Percentiles rank a stretch among this genome's conserved stretches.
Conservation (phyloP, 1,284 basidiomycete genomes). For the Ustilago esculenta region DNA sequence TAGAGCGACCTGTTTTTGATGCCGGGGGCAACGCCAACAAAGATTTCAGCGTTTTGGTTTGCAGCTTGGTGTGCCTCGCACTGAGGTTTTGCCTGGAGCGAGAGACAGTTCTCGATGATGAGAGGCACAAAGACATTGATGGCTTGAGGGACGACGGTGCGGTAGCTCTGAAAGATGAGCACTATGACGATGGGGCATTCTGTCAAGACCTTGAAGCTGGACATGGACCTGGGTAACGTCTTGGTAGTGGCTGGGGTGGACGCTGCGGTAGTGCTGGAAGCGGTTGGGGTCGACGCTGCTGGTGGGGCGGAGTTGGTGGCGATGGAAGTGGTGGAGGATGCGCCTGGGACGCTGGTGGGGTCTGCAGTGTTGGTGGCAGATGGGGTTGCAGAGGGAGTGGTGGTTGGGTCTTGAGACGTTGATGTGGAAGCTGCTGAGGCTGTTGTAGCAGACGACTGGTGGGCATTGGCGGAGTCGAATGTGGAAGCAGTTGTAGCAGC, state of each 20-base stretch:
- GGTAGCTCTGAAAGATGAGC: constrained; percentile 85
- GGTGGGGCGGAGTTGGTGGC: constrained; percentile 1
- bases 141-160: constrained; percentile 74
- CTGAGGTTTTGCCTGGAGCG: constrained; percentile 80
- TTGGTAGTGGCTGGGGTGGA: constrained; percentile 30
- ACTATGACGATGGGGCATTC: constrained; percentile 95
- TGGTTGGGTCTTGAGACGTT: not conserved
- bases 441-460: not conserved
- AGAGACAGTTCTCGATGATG: constrained; percentile 65
- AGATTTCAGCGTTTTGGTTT: constrained; percentile 80
- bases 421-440: constrained; percentile 1
- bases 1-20: constrained; percentile 80
- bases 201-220: constrained; percentile 90
- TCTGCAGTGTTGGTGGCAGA: not conserved
- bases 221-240: constrained; percentile 56
- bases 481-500: constrained; percentile 4
- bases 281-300: constrained; percentile 9
- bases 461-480: constrained; percentile 1
- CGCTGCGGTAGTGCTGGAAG: constrained; percentile 14
- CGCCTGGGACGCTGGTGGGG: no score
- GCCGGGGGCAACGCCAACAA: constrained; percentile 81
- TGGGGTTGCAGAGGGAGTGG: constrained; percentile 8
- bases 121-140: constrained; percentile 78
- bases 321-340: constrained; percentile 10
- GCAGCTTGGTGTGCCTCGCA: constrained; percentile 81